Evolutionary conservation across 495 filamentous ascomycete species (phyloP), one percentile per base, ranked within the genome.

Genomic region (Tuber indicum): DNA sequence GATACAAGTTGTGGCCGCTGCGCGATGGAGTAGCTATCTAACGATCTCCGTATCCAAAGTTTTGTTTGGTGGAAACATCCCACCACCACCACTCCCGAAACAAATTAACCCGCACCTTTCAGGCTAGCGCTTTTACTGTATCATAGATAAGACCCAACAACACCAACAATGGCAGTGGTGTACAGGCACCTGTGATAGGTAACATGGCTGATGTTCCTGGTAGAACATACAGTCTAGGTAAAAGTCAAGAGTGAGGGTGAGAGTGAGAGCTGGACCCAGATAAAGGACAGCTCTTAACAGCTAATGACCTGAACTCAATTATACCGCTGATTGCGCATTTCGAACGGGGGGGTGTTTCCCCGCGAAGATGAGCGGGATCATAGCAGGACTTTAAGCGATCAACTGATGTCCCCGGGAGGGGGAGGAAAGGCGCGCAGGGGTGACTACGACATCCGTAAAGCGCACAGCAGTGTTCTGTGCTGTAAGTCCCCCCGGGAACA

Each of bases 311-410:
- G 26, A 66, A 17, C 58, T 66, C 58, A 36, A 36, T 66, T 58
- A n/a, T 26, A 7, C 52, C 23, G n/a, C 26, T 36, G 58, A 14
- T 66, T 32, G 58, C n/a, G 23, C 12, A 66, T n/a, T 66, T 66
- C 58, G 32, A n/a, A 32, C 58, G 58, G 49, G 49, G 21, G n/a
- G 8, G 58, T 32, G 26, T 16, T 66, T 32, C 58, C n/a, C n/a
- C 26, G n/a, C 52, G n/a, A 66, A 32, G 58, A 66, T 66, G 26
- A 66, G 26, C n/a, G 58, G 26, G 58, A 36, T 36, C 58, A 14
- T 66, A 66, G 58, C 16, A 66, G 58, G 58, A 36, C 58, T 66
- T 66, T 66, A 66, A 66, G 58, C 26, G 58, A 66, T 36, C 58
- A 66, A 66, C 58, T 17, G 26, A 66, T 66, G 58, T 17, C 26